Base-by-base conservation (phyloP, 208 protist genomes). In the Crithidia brevicula region DNA sequence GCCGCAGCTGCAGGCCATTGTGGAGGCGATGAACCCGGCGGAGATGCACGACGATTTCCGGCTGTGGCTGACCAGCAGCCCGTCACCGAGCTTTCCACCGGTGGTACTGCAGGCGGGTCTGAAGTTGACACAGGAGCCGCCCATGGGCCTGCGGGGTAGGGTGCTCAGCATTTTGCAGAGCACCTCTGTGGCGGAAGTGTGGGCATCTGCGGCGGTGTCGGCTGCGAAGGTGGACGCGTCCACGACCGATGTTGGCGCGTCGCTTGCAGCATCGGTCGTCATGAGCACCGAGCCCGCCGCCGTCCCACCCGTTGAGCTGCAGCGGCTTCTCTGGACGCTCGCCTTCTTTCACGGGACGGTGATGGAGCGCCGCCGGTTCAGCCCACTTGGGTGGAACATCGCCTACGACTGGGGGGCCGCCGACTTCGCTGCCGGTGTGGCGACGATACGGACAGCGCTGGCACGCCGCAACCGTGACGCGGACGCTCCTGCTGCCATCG, bases 51-150 rank as follows among this genome's bases (percentile, higher is more conserved):
- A 78, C 30, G 86, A 97, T 60, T 99, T 98, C 82, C 77, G 98
- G 38, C 81, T 99, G 36, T 98, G 96, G 95, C 83, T 99, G 54
- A 98, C 97, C 10, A 97, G 94, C 46, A 97, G 91, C 83, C 97
- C 98, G 20, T 90, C 93, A 3, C 52, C 74, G 15, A 72, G 43
- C 47, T 99, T 99, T 74, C 98, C 98, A 4, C 82, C 94, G 8
- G 70, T 90, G 50, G 92, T 99, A 53, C 85, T 98, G 60, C 95
- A 98, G 74, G 86, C 84, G 46, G 93, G 95, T 62, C 82, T 98
- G 61, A 99, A 98, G 83, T 74, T 99, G 38, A 96, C 96, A 15
- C 97, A 96, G 58, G 98, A 99, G 80, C 96, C 98, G n/a, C 98
- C 98, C 13, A 93, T 92, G 57, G 97, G 97, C 11, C 74, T 99